Percentiles rank a stretch among this genome's conserved stretches.
Conservation (phyloP, 345 rosid genomes). For the Eucalyptus regnans region DNA sequence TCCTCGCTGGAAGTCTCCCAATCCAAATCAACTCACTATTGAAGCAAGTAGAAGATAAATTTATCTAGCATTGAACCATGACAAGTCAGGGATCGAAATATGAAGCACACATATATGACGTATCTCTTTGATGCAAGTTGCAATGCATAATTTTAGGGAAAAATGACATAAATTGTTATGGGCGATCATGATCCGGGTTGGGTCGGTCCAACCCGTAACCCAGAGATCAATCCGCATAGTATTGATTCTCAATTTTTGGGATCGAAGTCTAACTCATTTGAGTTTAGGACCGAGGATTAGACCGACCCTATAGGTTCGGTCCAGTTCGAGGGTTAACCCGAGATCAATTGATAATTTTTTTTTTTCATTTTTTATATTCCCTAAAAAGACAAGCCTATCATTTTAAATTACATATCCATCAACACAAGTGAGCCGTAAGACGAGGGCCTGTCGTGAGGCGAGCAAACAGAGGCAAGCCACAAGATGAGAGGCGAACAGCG, state of each 20-base stretch:
- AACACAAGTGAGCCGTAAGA: rapidly evolving
- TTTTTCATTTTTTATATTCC: too few relatives aligned
- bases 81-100: background rate
- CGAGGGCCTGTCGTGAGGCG: rapidly evolving
- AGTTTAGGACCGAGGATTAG: rapidly evolving
- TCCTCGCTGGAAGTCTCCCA: background rate
- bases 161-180: rapidly evolving
- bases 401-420: too few relatives aligned
- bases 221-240: rapidly evolving
- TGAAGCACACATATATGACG: background rate
- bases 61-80: background rate
- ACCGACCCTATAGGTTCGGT: rapidly evolving
- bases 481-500: rapidly evolving
- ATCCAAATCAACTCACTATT: background rate
- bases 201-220: rapidly evolving
- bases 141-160: background rate
- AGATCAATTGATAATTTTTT: rapidly evolving
- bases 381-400: too few relatives aligned
- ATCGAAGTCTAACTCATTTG: rapidly evolving
- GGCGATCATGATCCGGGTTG: rapidly evolving
- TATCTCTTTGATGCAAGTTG: background rate
- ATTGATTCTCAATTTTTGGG: rapidly evolving
- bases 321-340: rapidly evolving
- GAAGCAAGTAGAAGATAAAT: background rate
- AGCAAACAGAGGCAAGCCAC: too few relatives aligned